Evolutionary conservation across 306 rosid species (phyloP).

Genomic region (Geum urbanum): DNA sequence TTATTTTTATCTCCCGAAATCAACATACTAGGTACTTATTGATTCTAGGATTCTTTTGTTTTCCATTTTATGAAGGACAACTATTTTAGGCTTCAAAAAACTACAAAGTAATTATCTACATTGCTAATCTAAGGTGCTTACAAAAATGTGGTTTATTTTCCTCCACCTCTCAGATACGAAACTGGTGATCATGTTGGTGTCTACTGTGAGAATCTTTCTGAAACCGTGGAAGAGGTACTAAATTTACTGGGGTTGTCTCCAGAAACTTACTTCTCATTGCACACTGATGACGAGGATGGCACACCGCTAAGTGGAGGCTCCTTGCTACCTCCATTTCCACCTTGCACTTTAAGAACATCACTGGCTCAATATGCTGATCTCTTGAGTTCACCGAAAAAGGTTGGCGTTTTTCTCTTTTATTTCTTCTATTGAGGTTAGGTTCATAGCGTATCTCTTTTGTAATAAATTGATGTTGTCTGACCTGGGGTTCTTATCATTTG

Average conservation of each 20-base stretch:
- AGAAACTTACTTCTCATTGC: constrained; percentile 74
- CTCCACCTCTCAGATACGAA: constrained; percentile 63
- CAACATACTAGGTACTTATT: neutral
- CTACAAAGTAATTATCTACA: neutral
- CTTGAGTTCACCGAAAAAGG: constrained; percentile 92
- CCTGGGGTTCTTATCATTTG: constrained; percentile 16
- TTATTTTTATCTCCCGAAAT: neutral
- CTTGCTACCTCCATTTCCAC: constrained; percentile 74
- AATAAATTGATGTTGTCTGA: neutral
- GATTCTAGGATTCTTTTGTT: neutral
- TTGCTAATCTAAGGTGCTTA: constrained; percentile 9
- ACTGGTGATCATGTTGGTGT: constrained; percentile 99
- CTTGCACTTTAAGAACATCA: constrained; percentile 74
- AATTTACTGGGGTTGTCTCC: constrained; percentile 65
- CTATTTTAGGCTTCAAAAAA: constrained; percentile 12
- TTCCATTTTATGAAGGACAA: neutral
- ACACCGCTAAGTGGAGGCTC: constrained; percentile 72
- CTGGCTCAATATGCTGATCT: constrained; percentile 76
- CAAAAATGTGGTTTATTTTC: constrained; percentile 4
- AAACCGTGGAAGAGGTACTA: constrained; percentile 73
- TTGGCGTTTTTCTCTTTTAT: constrained; percentile 25
- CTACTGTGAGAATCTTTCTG: constrained; percentile 82
- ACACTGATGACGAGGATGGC: constrained; percentile 75
- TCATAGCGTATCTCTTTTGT: neutral
- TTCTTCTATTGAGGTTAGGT: neutral